These are phyloP conservation scores for Yamadazyma pseudoaaseri DNA, from an alignment of 1,139 yeast species.

Conservation along the genomic window DNA sequence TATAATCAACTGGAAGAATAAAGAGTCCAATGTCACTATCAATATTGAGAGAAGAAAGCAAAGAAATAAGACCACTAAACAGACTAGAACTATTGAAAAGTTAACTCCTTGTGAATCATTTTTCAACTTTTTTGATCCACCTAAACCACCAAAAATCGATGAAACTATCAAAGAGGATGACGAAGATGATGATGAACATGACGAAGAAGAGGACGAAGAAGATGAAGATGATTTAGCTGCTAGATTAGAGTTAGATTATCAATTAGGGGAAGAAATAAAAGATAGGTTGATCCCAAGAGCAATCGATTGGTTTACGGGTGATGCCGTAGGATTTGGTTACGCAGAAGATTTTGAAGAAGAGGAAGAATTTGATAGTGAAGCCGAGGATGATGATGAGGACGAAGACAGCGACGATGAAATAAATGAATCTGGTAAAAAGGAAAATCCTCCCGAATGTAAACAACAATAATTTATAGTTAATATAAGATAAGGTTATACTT, in stretches of 20 bases:
- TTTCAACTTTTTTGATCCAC: constrained; percentile 95
- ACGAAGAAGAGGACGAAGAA: constrained; percentile 42
- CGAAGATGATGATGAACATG: constrained; percentile 40
- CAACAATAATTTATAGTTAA: constrained; percentile 44
- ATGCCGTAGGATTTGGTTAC: constrained; percentile 69
- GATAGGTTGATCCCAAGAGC: constrained; percentile 96
- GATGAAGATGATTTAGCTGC: constrained; percentile 78
- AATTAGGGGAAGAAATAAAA: constrained; percentile 93
- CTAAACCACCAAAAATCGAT: constrained; percentile 63
- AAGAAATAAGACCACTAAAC: constrained; percentile 95
- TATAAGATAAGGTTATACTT: background rate
- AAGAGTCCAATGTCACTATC: constrained; percentile 82
- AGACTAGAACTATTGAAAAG: constrained; percentile 94
- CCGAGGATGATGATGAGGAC: constrained; percentile 37
- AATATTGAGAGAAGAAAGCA: constrained; percentile 93
- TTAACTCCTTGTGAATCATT: constrained; percentile 90
- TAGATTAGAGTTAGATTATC: constrained; percentile 88
- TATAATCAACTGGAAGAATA: constrained; percentile 78
- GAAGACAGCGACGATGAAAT: constrained; percentile 49
- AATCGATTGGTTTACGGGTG: constrained; percentile 97
- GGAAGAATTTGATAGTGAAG: constrained; percentile 50
- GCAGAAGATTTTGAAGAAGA: constrained; percentile 47
- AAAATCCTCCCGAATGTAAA: constrained; percentile 83
- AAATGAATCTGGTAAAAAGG: constrained; percentile 56
- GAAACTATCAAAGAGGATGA: constrained; percentile 30